A percentile compares a stretch with the other conserved stretches of the same genome.
Conservation (phyloP, 2,329 filamentous ascomycete species). For the Anthostomella pinea region DNA sequence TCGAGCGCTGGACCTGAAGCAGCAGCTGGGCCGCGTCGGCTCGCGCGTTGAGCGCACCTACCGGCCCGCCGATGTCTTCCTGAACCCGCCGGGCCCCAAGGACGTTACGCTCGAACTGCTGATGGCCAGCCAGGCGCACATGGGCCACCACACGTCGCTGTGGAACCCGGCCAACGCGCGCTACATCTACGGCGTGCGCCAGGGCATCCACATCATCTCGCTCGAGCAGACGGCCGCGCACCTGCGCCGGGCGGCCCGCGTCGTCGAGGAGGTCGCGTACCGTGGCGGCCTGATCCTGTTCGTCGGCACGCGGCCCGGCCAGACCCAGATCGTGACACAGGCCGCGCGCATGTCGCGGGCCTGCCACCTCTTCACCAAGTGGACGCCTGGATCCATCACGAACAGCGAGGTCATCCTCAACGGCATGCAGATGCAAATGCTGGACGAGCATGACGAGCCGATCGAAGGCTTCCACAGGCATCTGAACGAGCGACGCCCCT, state of each 20-base stretch:
- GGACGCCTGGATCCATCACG: slow-evolving; percentile 88
- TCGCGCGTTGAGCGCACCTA: slow-evolving; percentile 55
- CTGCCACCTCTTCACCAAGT: slow-evolving; percentile 88
- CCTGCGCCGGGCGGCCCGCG: slow-evolving; percentile 86
- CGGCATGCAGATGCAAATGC: slow-evolving; percentile 65
- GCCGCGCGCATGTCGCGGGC: slow-evolving; percentile 75
- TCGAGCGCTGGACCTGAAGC: slow-evolving; percentile 40
- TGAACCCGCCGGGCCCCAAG: slow-evolving; percentile 69
- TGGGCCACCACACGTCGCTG: slow-evolving; percentile 84
- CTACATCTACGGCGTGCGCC: slow-evolving; percentile 88
- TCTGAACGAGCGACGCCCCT: slow-evolving; percentile 58
- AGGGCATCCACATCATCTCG: slow-evolving; percentile 89
- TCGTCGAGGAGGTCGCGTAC: slow-evolving; percentile 83
- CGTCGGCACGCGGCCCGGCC: slow-evolving; percentile 80
- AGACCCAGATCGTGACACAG: slow-evolving; percentile 75
- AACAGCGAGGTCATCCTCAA: slow-evolving; percentile 89
- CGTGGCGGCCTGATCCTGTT: slow-evolving; percentile 85
- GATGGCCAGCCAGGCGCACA: slow-evolving; percentile 80
- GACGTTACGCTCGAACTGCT: slow-evolving; percentile 89
- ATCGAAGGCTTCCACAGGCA: slow-evolving; percentile 63
- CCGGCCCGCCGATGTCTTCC: slow-evolving; percentile 62
- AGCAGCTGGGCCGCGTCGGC: slow-evolving; percentile 47
- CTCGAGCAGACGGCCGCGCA: slow-evolving; percentile 86
- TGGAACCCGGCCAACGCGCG: slow-evolving; percentile 95
- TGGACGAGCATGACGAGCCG: slow-evolving; percentile 69